These are phyloP conservation scores for Salix dunnii DNA, from an alignment of 345 rosid genomes.

Conservation along the genomic window DNA sequence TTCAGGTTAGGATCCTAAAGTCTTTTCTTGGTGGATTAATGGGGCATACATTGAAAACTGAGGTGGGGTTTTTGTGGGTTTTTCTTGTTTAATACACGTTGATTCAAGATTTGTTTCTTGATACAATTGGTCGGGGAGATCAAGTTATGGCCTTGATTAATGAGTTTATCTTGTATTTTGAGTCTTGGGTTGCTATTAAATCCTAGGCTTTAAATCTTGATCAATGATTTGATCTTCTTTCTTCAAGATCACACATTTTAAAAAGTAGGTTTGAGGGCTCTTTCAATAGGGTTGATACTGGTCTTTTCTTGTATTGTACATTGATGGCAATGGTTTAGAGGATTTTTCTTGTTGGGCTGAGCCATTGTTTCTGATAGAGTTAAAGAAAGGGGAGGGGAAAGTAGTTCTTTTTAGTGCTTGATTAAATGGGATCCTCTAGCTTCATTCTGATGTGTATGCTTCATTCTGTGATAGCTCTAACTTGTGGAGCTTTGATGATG, in stretches of 20 bases:
- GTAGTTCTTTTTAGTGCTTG: not conserved
- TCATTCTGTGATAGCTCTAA: slow-evolving; percentile 22
- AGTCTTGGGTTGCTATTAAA: not conserved
- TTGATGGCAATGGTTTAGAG: not conserved
- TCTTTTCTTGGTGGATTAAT: not conserved
- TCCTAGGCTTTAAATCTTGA: not conserved
- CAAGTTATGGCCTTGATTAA: not conserved
- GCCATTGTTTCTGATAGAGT: not conserved
- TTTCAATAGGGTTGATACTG: not conserved
- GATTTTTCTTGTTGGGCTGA: not conserved
- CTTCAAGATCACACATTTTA: not conserved
- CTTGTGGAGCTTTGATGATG: slow-evolving; percentile 23
- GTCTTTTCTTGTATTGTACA: not conserved
- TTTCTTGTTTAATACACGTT: not conserved
- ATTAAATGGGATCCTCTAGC: slow-evolving; percentile 36
- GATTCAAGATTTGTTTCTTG: not conserved
- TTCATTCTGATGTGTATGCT: slow-evolving; percentile 30
- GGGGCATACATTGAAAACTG: not conserved
- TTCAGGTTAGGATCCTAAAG: not conserved
- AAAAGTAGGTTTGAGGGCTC: not conserved
- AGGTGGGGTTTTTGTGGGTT: not conserved
- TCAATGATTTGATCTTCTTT: not conserved
- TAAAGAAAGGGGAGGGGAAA: not conserved
- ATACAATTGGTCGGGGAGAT: not conserved
- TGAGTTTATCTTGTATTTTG: not conserved